phyloP scores from a whole-genome alignment of 345 rosid species.

The Carallia brachiata region DNA sequence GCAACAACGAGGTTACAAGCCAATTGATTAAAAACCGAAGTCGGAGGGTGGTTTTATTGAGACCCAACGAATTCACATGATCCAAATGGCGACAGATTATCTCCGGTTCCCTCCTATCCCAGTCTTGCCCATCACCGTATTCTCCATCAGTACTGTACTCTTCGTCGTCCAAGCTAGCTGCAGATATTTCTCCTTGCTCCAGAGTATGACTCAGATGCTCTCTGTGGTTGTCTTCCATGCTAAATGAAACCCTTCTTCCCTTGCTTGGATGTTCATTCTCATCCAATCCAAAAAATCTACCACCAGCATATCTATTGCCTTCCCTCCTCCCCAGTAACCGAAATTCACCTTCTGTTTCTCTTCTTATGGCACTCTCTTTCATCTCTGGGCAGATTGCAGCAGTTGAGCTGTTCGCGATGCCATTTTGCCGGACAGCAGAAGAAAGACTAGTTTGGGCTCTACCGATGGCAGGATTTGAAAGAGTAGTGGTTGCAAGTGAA shows the following conservation, averaged over 20 bases:
- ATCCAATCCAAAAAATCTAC: constrained; percentile 72
- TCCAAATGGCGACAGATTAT: constrained; percentile 73
- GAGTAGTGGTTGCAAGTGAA: constrained; percentile 15
- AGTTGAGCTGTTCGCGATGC: constrained; percentile 49
- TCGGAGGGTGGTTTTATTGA: constrained; percentile 82
- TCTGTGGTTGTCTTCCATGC: constrained; percentile 62
- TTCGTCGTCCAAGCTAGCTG: constrained; percentile 58
- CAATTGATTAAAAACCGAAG: constrained; percentile 86
- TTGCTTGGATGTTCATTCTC: constrained; percentile 72
- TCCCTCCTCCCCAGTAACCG: constrained; percentile 89
- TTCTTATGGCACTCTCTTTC: constrained; percentile 95
- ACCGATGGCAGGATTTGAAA: constrained; percentile 24
- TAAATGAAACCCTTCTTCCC: constrained; percentile 90
- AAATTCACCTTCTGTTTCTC: constrained; percentile 99
- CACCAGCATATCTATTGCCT: constrained; percentile 62
- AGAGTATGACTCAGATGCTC: constrained; percentile 40
- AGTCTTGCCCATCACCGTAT: constrained; percentile 63
- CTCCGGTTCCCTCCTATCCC: constrained; percentile 91
- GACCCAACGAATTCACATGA: constrained; percentile 91
- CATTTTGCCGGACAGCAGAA: constrained; percentile 23
- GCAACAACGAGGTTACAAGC: constrained; percentile 94
- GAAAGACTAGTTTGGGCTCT: constrained; percentile 34
- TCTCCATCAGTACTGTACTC: constrained; percentile 76
- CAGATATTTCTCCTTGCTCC: constrained; percentile 69
- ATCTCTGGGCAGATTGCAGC: constrained; percentile 51